Evolutionary conservation across 805 yeast species (phyloP), one percentile per base, ranked within the genome.

Genomic region (Zygosaccharomyces kombuchaensis): DNA sequence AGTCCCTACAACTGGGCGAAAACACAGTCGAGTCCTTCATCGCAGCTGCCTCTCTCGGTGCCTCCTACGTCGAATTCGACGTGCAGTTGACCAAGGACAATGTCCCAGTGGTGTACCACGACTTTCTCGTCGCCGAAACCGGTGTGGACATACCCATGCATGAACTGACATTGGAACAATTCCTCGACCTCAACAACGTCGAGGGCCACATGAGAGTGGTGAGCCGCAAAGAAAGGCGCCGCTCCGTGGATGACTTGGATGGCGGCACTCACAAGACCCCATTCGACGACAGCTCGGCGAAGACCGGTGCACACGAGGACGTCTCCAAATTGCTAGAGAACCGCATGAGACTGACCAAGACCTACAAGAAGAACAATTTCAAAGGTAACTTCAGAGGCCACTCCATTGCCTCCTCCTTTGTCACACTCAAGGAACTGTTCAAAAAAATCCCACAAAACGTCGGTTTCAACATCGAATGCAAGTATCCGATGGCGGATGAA

Each of bases 91-190:
- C 98, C 12, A 88, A 89, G 60, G 98, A 91, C 64, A 73, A 74
- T 53, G 81, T 87, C 9, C 97, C 98, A 2, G 98, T 91, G 6
- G 85, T 91, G 23, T 91, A 91, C 60, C 98, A 91, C 65, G 98
- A 91, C 62, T 91, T 91, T 60, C 64, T 87, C 35, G 96, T 91
- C 40, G 95, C 96, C 2, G 98, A 91, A 60, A 82, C 96, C 5
- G 98, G 98, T 13, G 88, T 87, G 41, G 98, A 91, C 68, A 84
- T 90, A 40, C 97, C 98, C 3, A 90, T 91, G 96, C 96, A 90
- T 66, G 80, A 84, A 23, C 70, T 91, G 59, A 90, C 98, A 0
- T 72, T 82, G 19, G 97, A 91, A 62, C 98, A 91, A 65, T 91
- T 91, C 55, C 68, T 87, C 60, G 77, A 80, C 23, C 73, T 65